Evolutionary conservation across 108 stramenopile genomes (phyloP).

Genomic region (Stephanodiscus minutulus): DNA sequence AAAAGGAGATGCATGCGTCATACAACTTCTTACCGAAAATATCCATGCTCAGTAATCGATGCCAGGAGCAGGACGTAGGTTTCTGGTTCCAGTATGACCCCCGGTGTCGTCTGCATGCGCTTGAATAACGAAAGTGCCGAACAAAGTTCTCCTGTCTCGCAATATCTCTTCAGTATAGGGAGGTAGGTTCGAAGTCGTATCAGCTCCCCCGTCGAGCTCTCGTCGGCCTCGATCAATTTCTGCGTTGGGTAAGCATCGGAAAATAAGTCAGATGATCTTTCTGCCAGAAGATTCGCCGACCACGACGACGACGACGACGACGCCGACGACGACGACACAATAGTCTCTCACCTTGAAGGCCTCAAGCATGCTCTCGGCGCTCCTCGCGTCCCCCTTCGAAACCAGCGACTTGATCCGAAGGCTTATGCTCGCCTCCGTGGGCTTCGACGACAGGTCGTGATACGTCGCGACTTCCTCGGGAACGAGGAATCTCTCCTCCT

Average conservation of each 20-base stretch:
- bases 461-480: conserved; percentile 51
- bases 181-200: conserved; percentile 76
- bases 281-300: background rate
- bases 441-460: conserved; percentile 42
- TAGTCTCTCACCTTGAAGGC: conserved; percentile 29
- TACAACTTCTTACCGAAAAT: conserved; percentile 44
- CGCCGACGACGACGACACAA: background rate
- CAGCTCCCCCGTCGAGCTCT: conserved; percentile 34
- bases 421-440: conserved; percentile 45
- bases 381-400: conserved; percentile 45
- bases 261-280: background rate
- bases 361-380: conserved; percentile 45
- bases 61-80: conserved; percentile 71
- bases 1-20: background rate
- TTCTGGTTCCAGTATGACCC: conserved; percentile 69
- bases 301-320: too few relatives aligned
- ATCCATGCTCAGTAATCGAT: conserved; percentile 72
- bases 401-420: conserved; percentile 42
- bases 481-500: conserved; percentile 19
- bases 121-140: conserved; percentile 65
- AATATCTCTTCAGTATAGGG: conserved; percentile 67
- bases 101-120: conserved; percentile 56
- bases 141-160: conserved; percentile 58
- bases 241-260: background rate
- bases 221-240: conserved; percentile 30